A percentile compares a stretch with the other conserved stretches of the same genome.
Conservation (phyloP, 2,329 filamentous ascomycete genomes). For the Claviceps quebecensis region DNA sequence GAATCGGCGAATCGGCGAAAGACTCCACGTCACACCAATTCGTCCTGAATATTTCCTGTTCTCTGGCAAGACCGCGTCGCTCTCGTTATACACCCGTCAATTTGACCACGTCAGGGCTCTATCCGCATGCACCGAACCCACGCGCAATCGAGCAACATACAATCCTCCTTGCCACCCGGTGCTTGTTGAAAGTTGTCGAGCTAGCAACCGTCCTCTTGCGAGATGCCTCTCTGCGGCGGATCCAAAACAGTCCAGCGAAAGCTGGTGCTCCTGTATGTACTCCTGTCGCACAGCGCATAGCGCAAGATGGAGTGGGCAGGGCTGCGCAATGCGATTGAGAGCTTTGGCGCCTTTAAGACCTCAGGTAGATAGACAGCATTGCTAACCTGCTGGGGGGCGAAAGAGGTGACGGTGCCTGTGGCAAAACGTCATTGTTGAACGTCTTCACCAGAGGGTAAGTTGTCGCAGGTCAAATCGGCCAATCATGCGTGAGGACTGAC, state of each 20-base stretch:
- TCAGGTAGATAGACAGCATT: not conserved
- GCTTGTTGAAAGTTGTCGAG: not conserved
- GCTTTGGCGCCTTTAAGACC: too few relatives aligned
- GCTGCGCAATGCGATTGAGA: not conserved
- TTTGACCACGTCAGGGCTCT: not conserved
- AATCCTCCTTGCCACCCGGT: not conserved
- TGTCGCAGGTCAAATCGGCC: not conserved
- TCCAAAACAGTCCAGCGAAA: slow-evolving; percentile 87
- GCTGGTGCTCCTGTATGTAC: slow-evolving; percentile 69
- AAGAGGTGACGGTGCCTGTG: slow-evolving; percentile 89
- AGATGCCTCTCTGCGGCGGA: slow-evolving; percentile 42
- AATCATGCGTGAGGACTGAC: not conserved
- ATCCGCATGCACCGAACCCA: not conserved
- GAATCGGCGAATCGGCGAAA: not conserved
- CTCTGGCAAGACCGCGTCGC: not conserved
- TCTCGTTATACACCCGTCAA: not conserved
- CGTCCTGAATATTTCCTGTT: not conserved
- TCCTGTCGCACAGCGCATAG: not conserved
- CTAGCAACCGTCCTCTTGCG: not conserved
- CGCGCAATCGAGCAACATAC: not conserved
- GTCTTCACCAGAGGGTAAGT: slow-evolving; percentile 93
- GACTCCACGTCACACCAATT: not conserved
- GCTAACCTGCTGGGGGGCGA: not conserved
- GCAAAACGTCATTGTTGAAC: slow-evolving; percentile 93
- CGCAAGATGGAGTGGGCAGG: not conserved